Percentiles rank a stretch among this genome's conserved stretches.
phyloP scores from a whole-genome alignment of 345 rosid genomes.

The Aquilaria sinensis region DNA sequence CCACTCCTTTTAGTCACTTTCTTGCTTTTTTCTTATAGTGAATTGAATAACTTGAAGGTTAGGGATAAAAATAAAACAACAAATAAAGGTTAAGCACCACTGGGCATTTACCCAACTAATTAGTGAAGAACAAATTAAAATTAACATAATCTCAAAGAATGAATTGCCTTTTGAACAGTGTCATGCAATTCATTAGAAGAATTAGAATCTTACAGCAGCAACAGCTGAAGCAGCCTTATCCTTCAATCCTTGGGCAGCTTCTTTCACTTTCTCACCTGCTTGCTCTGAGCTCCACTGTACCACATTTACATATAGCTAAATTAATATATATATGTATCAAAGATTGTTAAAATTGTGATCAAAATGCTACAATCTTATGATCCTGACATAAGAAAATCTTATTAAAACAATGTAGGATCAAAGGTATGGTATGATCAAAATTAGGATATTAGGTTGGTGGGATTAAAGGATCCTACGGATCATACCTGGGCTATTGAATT shows the following conservation, averaged over 20 bases:
- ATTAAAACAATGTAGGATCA: too few relatives aligned
- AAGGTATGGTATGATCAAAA: too few relatives aligned
- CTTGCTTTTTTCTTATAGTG: background rate
- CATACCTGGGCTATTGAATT: too few relatives aligned
- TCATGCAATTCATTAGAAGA: too few relatives aligned
- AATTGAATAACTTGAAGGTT: background rate
- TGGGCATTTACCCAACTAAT: background rate
- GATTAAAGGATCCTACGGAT: too few relatives aligned
- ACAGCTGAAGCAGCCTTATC: constrained; percentile 19
- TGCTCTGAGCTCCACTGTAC: constrained; percentile 15
- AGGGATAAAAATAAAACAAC: too few relatives aligned
- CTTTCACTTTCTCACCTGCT: constrained; percentile 10
- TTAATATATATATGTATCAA: background rate
- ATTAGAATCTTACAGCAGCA: constrained; percentile 12
- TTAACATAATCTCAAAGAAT: background rate
- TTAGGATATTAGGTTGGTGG: too few relatives aligned
- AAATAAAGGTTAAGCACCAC: too few relatives aligned
- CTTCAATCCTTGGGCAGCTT: constrained; percentile 18
- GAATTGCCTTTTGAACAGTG: background rate
- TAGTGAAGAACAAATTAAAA: background rate
- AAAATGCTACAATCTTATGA: too few relatives aligned
- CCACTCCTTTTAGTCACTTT: constrained; percentile 12
- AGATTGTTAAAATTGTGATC: too few relatives aligned
- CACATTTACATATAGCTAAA: background rate
- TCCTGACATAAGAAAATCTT: too few relatives aligned